Conservation (phyloP, 2,329 filamentous ascomycete species). For the Penicillium palitans region DNA sequence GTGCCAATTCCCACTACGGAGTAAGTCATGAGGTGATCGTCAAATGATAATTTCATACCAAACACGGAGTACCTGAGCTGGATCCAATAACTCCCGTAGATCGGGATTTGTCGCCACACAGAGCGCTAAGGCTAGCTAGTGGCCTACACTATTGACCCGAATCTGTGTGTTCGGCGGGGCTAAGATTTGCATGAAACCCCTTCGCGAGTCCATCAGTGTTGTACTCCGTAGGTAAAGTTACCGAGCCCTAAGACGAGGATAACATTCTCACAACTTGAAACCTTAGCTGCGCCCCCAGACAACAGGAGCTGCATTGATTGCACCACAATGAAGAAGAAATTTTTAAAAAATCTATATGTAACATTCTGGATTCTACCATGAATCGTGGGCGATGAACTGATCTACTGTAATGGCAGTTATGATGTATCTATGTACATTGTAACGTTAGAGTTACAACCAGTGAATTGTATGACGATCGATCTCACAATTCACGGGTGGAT, state of each 20-base stretch:
- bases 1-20: neutral
- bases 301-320: neutral
- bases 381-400: neutral
- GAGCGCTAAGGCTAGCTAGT: constrained; percentile 16
- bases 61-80: neutral
- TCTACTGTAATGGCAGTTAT: neutral
- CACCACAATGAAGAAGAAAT: neutral
- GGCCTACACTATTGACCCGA: constrained; percentile 21
- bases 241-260: neutral
- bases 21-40: neutral
- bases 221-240: neutral
- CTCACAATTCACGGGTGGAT: neutral
- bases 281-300: neutral
- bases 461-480: neutral
- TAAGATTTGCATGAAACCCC: constrained; percentile 5
- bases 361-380: neutral
- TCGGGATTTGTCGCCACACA: neutral
- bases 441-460: neutral
- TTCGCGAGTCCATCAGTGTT: neutral
- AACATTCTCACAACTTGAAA: neutral
- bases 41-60: neutral
- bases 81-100: neutral
- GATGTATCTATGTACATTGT: neutral
- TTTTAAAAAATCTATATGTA: neutral
- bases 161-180: constrained; percentile 4